These are phyloP conservation scores for Gymnopilus dilepis DNA, from an alignment of 768 basidiomycete genomes.

Conservation along the genomic window DNA sequence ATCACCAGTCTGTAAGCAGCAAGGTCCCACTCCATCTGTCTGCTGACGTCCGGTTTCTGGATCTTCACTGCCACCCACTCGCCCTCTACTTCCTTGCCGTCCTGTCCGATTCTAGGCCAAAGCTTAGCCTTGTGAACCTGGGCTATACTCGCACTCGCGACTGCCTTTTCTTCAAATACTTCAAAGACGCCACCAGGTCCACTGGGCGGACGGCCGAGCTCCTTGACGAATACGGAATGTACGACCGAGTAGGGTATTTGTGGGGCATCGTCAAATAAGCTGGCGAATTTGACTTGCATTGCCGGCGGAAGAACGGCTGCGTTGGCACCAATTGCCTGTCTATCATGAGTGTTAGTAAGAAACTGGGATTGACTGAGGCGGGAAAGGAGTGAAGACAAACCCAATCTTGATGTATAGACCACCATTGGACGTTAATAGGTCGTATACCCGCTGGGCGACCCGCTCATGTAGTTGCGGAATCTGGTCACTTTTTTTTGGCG, in stretches of 20 bases:
- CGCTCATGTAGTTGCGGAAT: conserved; percentile 87
- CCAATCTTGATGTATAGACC: conserved; percentile 89
- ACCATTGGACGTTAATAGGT: conserved; percentile 82
- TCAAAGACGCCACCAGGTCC: conserved; percentile 80
- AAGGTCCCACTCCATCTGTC: conserved; percentile 87
- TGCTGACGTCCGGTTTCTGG: conserved; percentile 87
- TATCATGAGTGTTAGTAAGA: conserved; percentile 26
- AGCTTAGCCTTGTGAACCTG: conserved; percentile 85
- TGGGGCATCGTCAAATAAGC: conserved; percentile 88
- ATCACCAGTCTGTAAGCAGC: conserved; percentile 71
- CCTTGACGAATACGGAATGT: conserved; percentile 65
- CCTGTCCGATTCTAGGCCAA: conserved; percentile 42
- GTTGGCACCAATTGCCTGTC: conserved; percentile 85
- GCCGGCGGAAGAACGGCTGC: conserved; percentile 83
- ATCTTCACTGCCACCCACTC: conserved; percentile 91
- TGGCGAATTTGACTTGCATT: conserved; percentile 81
- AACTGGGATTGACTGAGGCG: neutral
- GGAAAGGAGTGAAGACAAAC: conserved; percentile 21
- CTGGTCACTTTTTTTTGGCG: conserved; percentile 65
- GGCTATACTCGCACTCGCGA: conserved; percentile 90
- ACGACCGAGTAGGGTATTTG: conserved; percentile 78
- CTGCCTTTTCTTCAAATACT: conserved; percentile 73
- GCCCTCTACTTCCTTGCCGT: conserved; percentile 39
- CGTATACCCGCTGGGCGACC: conserved; percentile 77
- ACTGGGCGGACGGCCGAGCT: conserved; percentile 69